A percentile compares a stretch with the other conserved stretches of the same genome.
Conservation (phyloP, 257 asterid species). For the Capsicum pubescens region DNA sequence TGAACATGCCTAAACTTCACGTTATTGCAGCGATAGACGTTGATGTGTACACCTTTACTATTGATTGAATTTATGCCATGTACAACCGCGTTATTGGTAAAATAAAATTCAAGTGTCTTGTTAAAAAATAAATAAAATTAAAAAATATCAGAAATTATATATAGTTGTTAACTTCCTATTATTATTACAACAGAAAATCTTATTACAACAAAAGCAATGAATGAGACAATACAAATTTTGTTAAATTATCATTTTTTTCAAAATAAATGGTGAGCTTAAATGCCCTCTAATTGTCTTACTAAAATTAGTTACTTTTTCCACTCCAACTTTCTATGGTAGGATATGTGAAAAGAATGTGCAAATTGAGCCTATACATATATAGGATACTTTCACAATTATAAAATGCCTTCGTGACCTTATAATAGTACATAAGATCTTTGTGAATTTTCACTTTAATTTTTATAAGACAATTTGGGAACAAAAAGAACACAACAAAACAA, state of each 20-base stretch:
- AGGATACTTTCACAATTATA: too few relatives aligned
- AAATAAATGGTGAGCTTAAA: too few relatives aligned
- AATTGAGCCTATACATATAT: too few relatives aligned
- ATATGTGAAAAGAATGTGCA: too few relatives aligned
- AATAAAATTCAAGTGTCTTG: slow-evolving; percentile 10
- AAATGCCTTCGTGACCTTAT: background rate
- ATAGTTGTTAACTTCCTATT: background rate
- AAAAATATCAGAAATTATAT: background rate
- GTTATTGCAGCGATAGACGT: slow-evolving; percentile 3
- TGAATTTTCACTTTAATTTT: background rate
- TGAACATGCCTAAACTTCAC: background rate
- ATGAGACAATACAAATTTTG: background rate
- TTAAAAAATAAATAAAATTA: background rate
- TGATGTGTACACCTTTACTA: slow-evolving; percentile 29
- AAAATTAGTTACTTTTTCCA: too few relatives aligned
- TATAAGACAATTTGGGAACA: background rate
- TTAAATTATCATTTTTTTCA: too few relatives aligned
- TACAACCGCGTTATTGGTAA: background rate
- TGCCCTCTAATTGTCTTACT: too few relatives aligned
- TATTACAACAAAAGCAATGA: background rate
- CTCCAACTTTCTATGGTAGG: too few relatives aligned
- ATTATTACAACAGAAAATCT: background rate
- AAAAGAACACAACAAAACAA: background rate
- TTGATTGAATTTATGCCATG: background rate
- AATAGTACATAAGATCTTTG: background rate